A percentile compares a stretch with the other conserved stretches of the same genome.
Conservation (phyloP, 139 green algal species). For the Chlorella ohadii region DNA sequence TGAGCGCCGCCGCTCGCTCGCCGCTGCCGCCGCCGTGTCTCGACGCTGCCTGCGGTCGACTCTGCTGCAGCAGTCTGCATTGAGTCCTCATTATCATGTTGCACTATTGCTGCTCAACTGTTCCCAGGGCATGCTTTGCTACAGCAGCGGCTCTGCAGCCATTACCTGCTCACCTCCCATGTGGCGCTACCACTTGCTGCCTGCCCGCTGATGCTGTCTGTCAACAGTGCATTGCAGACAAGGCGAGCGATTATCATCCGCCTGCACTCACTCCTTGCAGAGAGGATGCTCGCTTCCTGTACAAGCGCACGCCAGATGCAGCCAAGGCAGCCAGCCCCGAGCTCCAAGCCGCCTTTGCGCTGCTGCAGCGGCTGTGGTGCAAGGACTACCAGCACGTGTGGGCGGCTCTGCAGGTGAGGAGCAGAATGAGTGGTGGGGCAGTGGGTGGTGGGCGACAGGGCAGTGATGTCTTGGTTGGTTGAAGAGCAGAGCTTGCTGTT, state of each 20-base stretch:
- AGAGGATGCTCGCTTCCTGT: conserved; percentile 50
- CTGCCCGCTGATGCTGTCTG: too few species aligned
- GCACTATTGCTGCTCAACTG: too few species aligned
- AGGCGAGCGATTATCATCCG: too few species aligned
- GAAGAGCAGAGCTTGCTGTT: too few species aligned
- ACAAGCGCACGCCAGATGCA: conserved; percentile 35
- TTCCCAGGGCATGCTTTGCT: neutral
- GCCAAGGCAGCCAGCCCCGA: neutral
- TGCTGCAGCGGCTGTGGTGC: conserved; percentile 48
- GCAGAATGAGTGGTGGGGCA: neutral
- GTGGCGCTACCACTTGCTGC: too few species aligned
- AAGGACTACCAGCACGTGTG: conserved; percentile 42
- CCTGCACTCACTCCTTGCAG: neutral
- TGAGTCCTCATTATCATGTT: too few species aligned
- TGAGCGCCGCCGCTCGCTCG: neutral
- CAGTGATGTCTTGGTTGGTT: too few species aligned
- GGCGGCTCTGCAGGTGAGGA: conserved; percentile 22
- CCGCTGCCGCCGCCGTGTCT: neutral
- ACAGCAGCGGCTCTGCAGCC: neutral
- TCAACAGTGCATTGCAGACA: too few species aligned
- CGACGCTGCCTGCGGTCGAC: too few species aligned
- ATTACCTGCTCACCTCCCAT: too few species aligned
- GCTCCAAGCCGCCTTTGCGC: conserved; percentile 13
- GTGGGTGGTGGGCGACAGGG: too few species aligned
- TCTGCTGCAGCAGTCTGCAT: too few species aligned